Conservation (phyloP, 805 yeast genomes). For the Candida peoriensis region DNA sequence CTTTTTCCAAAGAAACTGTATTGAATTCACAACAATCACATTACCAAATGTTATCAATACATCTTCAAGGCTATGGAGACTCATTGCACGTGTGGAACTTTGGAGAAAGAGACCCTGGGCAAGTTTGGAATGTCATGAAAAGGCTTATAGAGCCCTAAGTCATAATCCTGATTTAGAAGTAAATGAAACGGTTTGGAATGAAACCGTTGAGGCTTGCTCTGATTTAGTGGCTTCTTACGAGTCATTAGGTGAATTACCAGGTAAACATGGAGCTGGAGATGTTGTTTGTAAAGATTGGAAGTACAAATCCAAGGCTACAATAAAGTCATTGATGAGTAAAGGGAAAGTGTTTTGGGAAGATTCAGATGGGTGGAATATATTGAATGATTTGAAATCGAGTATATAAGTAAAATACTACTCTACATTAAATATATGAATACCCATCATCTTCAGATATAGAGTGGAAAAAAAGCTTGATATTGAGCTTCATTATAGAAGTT, state of each 20-base stretch:
- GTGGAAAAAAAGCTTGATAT: too few species aligned
- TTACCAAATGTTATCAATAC: constrained; percentile 69
- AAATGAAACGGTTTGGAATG: constrained; percentile 63
- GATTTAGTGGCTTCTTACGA: constrained; percentile 85
- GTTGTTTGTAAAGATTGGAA: constrained; percentile 92
- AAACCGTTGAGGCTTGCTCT: constrained; percentile 70
- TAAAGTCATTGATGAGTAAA: constrained; percentile 71
- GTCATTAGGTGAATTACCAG: constrained; percentile 79
- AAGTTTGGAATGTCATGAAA: constrained; percentile 79
- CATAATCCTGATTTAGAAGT: constrained; percentile 60
- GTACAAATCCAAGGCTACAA: constrained; percentile 68
- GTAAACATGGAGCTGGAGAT: constrained; percentile 74
- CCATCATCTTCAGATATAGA: too few species aligned
- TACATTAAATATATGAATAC: too few species aligned
- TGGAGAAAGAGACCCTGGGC: constrained; percentile 90
- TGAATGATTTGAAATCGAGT: constrained; percentile 35
- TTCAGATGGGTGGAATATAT: constrained; percentile 66
- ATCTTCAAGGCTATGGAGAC: constrained; percentile 63
- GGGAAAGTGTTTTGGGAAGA: constrained; percentile 81
- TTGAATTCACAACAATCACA: constrained; percentile 63
- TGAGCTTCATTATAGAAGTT: too few species aligned
- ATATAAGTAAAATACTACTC: too few species aligned
- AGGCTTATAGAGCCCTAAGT: constrained; percentile 71
- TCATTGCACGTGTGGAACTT: constrained; percentile 77
- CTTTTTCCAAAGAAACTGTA: constrained; percentile 63